These are phyloP conservation scores for Tetrapisispora pingtungensis DNA, from an alignment of 805 yeast species.

Conservation along the genomic window DNA sequence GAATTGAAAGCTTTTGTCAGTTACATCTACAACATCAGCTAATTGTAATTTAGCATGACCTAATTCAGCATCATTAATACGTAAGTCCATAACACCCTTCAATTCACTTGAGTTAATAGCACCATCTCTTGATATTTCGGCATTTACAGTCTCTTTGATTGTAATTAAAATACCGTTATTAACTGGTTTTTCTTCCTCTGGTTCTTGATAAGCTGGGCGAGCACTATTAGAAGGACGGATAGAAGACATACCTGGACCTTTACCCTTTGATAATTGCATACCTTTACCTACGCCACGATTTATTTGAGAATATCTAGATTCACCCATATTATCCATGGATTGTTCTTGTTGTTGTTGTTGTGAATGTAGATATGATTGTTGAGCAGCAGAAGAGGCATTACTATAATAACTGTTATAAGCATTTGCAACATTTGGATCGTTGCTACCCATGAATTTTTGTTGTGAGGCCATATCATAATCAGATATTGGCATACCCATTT, in stretches of 20 bases:
- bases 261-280: slow-evolving; percentile 21
- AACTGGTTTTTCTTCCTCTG: slow-evolving; percentile 22
- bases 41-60: slow-evolving; percentile 58
- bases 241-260: background rate
- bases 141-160: slow-evolving; percentile 66
- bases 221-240: slow-evolving; percentile 5
- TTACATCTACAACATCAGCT: slow-evolving; percentile 37
- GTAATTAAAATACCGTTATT: slow-evolving; percentile 76
- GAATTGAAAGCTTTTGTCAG: slow-evolving; percentile 47
- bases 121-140: slow-evolving; percentile 80
- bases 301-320: slow-evolving; percentile 3
- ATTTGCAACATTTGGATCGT: slow-evolving; percentile 29
- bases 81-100: slow-evolving; percentile 83
- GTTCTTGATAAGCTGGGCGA: slow-evolving; percentile 15
- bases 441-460: slow-evolving; percentile 19
- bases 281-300: slow-evolving; percentile 14
- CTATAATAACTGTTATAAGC: slow-evolving; percentile 30
- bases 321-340: slow-evolving; percentile 7
- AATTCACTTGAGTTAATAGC: slow-evolving; percentile 58
- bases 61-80: slow-evolving; percentile 67
- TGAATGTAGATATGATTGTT: slow-evolving; percentile 23
- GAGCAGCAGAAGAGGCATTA: slow-evolving; percentile 32
- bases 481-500: slow-evolving; percentile 27
- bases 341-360: slow-evolving; percentile 12
- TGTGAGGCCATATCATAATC: slow-evolving; percentile 15